Conservation (phyloP, 2,329 filamentous ascomycete genomes). For the Penicillium brevicompactum region DNA sequence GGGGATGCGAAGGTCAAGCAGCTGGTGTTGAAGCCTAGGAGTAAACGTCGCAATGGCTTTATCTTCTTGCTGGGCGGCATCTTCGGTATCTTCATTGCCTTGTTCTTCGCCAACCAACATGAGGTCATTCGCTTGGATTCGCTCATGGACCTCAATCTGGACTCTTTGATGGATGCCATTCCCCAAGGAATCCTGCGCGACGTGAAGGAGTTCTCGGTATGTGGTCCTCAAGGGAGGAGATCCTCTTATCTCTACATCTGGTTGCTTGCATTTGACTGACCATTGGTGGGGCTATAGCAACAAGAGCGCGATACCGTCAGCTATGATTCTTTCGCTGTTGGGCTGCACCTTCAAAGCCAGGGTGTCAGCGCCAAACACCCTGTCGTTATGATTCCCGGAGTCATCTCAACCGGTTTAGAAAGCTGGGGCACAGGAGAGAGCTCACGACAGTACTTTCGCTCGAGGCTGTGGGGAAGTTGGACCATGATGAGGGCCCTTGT, state of each 20-base stretch:
- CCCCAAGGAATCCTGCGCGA: constrained; percentile 84
- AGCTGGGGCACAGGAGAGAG: constrained; percentile 90
- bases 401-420: constrained; percentile 95
- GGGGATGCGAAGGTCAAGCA: constrained; percentile 26
- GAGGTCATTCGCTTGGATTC: constrained; percentile 86
- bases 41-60: constrained; percentile 75
- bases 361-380: constrained; percentile 82
- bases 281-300: constrained; percentile 51
- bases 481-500: constrained; percentile 97
- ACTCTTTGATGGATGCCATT: constrained; percentile 81
- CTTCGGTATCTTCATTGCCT: constrained; percentile 85
- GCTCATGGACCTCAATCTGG: constrained; percentile 71
- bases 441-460: constrained; percentile 89
- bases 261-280: constrained; percentile 11
- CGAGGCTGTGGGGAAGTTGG: constrained; percentile 96
- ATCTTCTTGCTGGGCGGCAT: constrained; percentile 86
- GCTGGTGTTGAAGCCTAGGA: constrained; percentile 43
- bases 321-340: constrained; percentile 93
- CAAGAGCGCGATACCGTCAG: constrained; percentile 84
- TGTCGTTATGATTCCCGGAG: constrained; percentile 95
- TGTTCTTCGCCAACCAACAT: constrained; percentile 86
- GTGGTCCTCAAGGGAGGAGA: constrained; percentile 32
- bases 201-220: constrained; percentile 79
- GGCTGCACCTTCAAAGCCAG: constrained; percentile 76
- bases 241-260: constrained; percentile 1